These are phyloP conservation scores for Rhodamnia argentea DNA, from an alignment of 345 rosid species.

Conservation along the genomic window DNA sequence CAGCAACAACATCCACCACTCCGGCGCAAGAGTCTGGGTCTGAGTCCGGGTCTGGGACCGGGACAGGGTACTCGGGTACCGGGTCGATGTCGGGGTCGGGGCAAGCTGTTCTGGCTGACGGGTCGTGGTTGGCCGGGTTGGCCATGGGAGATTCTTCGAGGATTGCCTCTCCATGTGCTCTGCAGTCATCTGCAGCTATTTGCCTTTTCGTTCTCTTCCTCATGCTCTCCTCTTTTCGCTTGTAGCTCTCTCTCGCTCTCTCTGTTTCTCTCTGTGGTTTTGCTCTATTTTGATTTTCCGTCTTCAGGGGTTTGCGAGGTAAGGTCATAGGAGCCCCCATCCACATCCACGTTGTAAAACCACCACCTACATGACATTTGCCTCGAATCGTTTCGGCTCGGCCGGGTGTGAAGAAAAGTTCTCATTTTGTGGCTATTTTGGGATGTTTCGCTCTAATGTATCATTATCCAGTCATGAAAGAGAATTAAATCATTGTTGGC, in stretches of 20 bases:
- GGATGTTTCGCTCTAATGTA: neutral
- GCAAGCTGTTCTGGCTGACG: conserved; percentile 56
- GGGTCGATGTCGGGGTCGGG: conserved; percentile 12
- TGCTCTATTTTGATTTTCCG: conserved; percentile 12
- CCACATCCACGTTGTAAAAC: conserved; percentile 10
- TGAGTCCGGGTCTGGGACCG: conserved; percentile 11
- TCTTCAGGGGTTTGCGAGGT: neutral
- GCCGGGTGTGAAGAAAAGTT: neutral
- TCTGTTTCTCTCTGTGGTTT: neutral
- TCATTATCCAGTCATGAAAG: neutral
- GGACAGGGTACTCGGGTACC: conserved; percentile 18
- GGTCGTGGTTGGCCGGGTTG: conserved; percentile 82
- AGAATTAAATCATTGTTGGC: neutral
- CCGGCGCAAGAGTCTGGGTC: conserved; percentile 12
- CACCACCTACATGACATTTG: neutral
- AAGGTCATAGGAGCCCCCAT: conserved; percentile 16
- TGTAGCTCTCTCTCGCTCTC: conserved; percentile 4
- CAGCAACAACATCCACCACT: conserved; percentile 17
- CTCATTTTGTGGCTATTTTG: neutral
- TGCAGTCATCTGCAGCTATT: neutral
- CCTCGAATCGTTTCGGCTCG: neutral
- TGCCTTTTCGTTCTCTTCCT: neutral
- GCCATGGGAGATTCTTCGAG: conserved; percentile 73
- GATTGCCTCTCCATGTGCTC: conserved; percentile 4
- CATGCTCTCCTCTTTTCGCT: conserved; percentile 9